Evolutionary conservation across 108 stramenopile genomes (phyloP).

Genomic region (Conticribra guillardii): DNA sequence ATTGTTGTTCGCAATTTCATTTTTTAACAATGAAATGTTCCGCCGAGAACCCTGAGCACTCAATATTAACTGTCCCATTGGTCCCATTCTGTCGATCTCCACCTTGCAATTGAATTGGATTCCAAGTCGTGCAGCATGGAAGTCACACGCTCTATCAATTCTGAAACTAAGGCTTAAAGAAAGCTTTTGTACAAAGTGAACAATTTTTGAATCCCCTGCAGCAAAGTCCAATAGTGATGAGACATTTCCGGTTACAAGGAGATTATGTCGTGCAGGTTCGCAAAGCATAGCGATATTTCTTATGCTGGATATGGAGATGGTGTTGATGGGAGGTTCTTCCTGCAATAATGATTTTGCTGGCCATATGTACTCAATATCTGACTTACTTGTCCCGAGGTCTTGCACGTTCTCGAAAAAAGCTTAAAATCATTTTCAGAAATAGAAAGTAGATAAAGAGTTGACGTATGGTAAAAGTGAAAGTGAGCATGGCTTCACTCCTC

Average conservation of each 20-base stretch:
- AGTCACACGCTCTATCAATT: not conserved
- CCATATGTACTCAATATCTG: not conserved
- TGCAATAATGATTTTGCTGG: not conserved
- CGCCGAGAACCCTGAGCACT: not conserved
- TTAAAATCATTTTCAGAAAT: too few species aligned
- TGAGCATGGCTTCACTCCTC: too few species aligned
- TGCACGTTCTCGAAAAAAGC: too few species aligned
- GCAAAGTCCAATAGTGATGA: not conserved
- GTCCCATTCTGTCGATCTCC: not conserved
- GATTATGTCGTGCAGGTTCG: not conserved
- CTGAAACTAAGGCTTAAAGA: not conserved
- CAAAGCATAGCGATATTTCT: not conserved
- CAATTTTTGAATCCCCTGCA: not conserved
- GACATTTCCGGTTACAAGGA: not conserved
- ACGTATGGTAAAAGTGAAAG: too few species aligned
- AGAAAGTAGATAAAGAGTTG: too few species aligned
- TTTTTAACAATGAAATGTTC: not conserved
- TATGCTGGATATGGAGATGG: not conserved
- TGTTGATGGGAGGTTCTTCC: not conserved
- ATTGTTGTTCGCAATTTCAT: not conserved
- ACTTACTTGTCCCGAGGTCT: too few species aligned
- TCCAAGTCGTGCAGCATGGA: not conserved
- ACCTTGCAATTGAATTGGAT: not conserved
- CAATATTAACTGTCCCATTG: not conserved
- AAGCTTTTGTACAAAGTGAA: not conserved